Evolutionary conservation across 192 early-diverging fungal genomes (phyloP).

Genomic region (Coemansia sp.): DNA sequence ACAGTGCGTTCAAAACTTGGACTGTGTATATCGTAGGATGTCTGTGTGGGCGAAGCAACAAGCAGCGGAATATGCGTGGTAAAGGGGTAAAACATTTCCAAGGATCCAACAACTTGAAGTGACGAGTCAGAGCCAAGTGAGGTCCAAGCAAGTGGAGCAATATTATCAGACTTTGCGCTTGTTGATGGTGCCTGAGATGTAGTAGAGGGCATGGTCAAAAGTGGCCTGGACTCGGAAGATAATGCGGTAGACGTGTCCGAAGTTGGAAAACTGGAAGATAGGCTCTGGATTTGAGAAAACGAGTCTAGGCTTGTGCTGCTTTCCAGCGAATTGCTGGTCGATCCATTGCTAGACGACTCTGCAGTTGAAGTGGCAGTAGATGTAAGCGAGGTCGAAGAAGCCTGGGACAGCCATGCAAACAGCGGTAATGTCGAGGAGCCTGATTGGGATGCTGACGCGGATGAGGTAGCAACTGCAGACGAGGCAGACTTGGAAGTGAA

Average conservation of each 20-base stretch:
- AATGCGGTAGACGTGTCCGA: neutral
- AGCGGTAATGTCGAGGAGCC: neutral
- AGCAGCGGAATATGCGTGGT: neutral
- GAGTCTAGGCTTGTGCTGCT: no score
- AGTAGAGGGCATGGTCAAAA: no score
- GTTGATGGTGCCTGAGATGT: no score
- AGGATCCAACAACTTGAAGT: neutral
- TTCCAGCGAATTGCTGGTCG: no score
- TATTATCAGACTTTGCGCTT: neutral
- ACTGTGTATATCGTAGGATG: neutral
- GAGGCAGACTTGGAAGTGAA: no score
- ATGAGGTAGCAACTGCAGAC: neutral
- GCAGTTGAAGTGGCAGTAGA: neutral
- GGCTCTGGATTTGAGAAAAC: no score
- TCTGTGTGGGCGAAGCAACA: neutral
- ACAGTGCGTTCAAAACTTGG: neutral
- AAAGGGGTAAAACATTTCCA: conserved; percentile 1
- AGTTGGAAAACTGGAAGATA: neutral
- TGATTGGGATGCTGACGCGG: neutral
- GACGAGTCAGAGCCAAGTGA: neutral
- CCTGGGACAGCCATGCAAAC: neutral
- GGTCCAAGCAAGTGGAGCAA: neutral
- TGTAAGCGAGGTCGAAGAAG: conserved; percentile 7
- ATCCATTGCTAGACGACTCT: neutral
- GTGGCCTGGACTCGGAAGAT: no score